These are phyloP conservation scores for Medakamo hakoo DNA, from an alignment of 139 green algal genomes.

Conservation along the genomic window DNA sequence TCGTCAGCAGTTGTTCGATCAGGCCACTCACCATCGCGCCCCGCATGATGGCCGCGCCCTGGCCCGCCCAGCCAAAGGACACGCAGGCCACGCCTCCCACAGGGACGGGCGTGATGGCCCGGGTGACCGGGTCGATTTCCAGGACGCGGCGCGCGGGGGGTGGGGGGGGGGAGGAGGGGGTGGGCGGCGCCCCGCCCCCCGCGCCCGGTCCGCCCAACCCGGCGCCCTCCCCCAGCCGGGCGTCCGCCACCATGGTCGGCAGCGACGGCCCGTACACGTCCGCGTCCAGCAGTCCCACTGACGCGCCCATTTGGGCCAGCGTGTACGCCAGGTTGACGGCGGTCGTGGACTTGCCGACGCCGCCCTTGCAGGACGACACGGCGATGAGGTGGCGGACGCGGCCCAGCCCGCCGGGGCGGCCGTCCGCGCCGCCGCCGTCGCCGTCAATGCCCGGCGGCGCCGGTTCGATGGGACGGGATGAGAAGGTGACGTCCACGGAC, in stretches of 20 bases:
- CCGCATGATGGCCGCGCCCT: conserved; percentile 95
- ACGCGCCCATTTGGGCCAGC: conserved; percentile 84
- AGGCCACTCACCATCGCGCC: conserved; percentile 93
- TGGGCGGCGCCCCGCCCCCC: too few species aligned
- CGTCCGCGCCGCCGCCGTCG: conserved; percentile 14
- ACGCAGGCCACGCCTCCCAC: conserved; percentile 92
- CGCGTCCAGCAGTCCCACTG: conserved; percentile 92
- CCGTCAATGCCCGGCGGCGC: conserved; percentile 17
- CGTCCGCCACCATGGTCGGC: conserved; percentile 76
- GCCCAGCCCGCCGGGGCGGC: conserved; percentile 53
- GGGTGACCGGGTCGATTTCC: conserved; percentile 66
- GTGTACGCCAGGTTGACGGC: conserved; percentile 95
- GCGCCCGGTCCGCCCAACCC: too few species aligned
- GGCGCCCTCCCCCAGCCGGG: too few species aligned
- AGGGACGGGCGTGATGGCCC: conserved; percentile 66
- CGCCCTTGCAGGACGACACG: conserved; percentile 50
- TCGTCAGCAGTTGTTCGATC: conserved; percentile 89
- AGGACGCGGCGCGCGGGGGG: conserved; percentile 55
- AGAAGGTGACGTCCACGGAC: conserved; percentile 62
- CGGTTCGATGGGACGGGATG: conserved; percentile 48
- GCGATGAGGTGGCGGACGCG: conserved; percentile 84
- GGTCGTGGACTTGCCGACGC: conserved; percentile 92
- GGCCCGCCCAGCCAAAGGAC: conserved; percentile 94
- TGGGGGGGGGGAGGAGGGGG: too few species aligned
- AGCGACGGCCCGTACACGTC: conserved; percentile 94